Conservation (phyloP, 176 grass and related monocot genomes). For the Oryza coarctata region DNA sequence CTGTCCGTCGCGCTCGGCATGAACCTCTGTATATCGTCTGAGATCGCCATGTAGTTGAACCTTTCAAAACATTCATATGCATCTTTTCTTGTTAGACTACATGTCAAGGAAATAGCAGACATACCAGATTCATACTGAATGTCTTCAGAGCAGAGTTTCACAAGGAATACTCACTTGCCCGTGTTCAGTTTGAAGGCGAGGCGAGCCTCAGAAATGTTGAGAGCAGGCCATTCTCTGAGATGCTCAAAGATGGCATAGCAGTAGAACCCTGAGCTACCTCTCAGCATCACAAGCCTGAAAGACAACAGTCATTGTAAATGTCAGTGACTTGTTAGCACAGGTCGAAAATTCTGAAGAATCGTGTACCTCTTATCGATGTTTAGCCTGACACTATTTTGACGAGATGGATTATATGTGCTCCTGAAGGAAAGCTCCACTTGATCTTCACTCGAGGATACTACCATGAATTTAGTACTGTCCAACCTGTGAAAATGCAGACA, state of each 20-base stretch:
- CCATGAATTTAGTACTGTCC: slow-evolving; percentile 44
- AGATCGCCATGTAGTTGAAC: slow-evolving; percentile 74
- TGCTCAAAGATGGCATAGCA: slow-evolving; percentile 71
- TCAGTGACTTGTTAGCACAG: not conserved
- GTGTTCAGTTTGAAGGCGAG: slow-evolving; percentile 57
- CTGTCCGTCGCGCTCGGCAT: slow-evolving; percentile 64
- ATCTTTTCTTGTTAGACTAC: not conserved
- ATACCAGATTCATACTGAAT: not conserved
- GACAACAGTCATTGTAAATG: not conserved
- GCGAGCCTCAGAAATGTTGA: slow-evolving; percentile 42
- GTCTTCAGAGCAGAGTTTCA: not conserved
- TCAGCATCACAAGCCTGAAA: slow-evolving; percentile 63
- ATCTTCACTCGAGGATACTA: slow-evolving; percentile 38
- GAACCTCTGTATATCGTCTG: slow-evolving; percentile 58
- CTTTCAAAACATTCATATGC: slow-evolving; percentile 13
- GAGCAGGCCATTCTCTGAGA: slow-evolving; percentile 27
- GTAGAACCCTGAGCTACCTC: slow-evolving; percentile 78
- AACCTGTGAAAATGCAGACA: slow-evolving; percentile 40
- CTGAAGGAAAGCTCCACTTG: slow-evolving; percentile 79
- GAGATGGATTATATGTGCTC: slow-evolving; percentile 53
- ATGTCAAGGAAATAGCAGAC: not conserved
- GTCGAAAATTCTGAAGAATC: no score
- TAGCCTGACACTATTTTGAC: slow-evolving; percentile 21
- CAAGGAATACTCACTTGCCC: slow-evolving; percentile 28
- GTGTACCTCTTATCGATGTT: slow-evolving; percentile 61